Evolutionary conservation across 352 stramenopile genomes (phyloP).

Genomic region (Blastocystis sp.): DNA sequence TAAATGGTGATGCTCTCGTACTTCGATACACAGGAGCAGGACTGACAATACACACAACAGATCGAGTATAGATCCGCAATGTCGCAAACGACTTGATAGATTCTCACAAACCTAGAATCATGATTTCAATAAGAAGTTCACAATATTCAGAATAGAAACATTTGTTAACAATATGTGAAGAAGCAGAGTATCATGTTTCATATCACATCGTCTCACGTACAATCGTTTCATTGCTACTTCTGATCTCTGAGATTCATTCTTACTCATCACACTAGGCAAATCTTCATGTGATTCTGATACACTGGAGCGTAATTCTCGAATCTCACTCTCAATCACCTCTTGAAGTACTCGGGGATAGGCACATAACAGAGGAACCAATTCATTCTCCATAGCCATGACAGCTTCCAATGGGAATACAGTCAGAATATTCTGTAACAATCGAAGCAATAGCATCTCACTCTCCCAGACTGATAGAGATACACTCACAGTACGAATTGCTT

Average conservation of each 20-base stretch:
- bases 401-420: constrained; percentile 8
- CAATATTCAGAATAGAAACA: not conserved
- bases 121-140: not conserved
- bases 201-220: not conserved
- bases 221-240: not conserved
- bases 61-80: not conserved
- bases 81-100: not conserved
- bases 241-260: not conserved
- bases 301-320: not conserved
- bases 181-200: not conserved
- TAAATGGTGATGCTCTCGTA: not conserved
- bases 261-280: not conserved
- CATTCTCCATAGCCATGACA: not conserved
- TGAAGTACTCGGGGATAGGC: not conserved
- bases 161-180: not conserved
- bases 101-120: not conserved
- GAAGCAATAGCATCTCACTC: not conserved
- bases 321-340: not conserved
- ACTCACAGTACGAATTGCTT: not conserved
- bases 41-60: not conserved
- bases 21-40: not conserved
- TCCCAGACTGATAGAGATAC: not conserved
- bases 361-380: not conserved
- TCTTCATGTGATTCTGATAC: not conserved
- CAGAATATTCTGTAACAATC: not conserved